Conservation (phyloP, 2,329 filamentous ascomycete species). For the Penicillium sp. region DNA sequence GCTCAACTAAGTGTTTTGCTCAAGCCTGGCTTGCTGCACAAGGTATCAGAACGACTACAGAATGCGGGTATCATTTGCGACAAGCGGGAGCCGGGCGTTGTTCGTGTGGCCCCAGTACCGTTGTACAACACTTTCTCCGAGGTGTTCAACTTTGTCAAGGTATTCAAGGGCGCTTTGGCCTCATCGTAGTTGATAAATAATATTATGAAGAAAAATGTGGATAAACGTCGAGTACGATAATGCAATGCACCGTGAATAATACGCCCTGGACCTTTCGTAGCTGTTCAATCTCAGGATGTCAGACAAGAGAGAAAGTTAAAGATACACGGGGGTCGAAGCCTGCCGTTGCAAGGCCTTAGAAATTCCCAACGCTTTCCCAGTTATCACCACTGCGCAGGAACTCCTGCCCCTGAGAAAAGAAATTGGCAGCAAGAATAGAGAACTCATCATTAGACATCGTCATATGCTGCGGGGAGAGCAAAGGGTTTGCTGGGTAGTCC, state of each 20-base stretch:
- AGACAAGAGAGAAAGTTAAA: neutral
- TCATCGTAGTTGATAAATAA: slow-evolving; percentile 4
- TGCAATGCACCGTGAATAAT: neutral
- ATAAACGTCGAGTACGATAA: neutral
- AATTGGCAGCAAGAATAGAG: slow-evolving; percentile 49
- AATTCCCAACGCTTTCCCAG: slow-evolving; percentile 36
- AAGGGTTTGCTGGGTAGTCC: slow-evolving; percentile 16
- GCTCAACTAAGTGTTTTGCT: slow-evolving; percentile 75
- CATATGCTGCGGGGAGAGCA: slow-evolving; percentile 25
- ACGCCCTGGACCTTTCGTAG: neutral
- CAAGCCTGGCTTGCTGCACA: slow-evolving; percentile 67
- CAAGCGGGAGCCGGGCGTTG: slow-evolving; percentile 78
- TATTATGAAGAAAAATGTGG: neutral
- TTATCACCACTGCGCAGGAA: slow-evolving; percentile 41
- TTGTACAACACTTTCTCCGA: slow-evolving; percentile 79
- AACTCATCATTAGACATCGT: slow-evolving; percentile 42
- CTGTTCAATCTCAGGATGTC: neutral
- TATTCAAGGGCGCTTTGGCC: slow-evolving; percentile 33
- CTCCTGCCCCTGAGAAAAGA: slow-evolving; percentile 48
- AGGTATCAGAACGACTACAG: slow-evolving; percentile 62
- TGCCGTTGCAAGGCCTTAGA: slow-evolving; percentile 16
- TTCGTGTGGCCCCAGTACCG: slow-evolving; percentile 76
- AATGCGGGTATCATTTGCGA: slow-evolving; percentile 74
- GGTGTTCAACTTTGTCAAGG: slow-evolving; percentile 56
- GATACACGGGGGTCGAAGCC: neutral